phyloP scores from a whole-genome alignment of 495 filamentous ascomycete genomes.

The Aspergillus wentii region DNA sequence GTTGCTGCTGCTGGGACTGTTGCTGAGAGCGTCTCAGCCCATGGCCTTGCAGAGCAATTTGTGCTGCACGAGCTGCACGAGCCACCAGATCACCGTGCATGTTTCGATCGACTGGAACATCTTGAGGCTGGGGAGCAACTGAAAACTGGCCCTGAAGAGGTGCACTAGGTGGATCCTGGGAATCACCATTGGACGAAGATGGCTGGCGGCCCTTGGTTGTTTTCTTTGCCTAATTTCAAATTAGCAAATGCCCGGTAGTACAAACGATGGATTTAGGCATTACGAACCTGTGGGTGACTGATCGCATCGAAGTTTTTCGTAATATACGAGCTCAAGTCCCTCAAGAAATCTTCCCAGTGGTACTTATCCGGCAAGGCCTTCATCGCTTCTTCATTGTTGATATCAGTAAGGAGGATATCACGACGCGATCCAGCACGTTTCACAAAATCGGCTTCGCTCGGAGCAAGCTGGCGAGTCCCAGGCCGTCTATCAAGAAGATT shows the following conservation, averaged over 20 bases:
- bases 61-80: slow-evolving; percentile 48
- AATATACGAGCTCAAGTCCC: slow-evolving; percentile 67
- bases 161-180: slow-evolving; percentile 31
- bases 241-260: slow-evolving; percentile 13
- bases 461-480: slow-evolving; percentile 56
- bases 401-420: slow-evolving; percentile 60
- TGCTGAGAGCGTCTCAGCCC: slow-evolving; percentile 40
- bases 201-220: slow-evolving; percentile 37
- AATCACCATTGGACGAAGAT: slow-evolving; percentile 37
- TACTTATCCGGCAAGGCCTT: slow-evolving; percentile 67
- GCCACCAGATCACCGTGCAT: slow-evolving; percentile 49
- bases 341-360: slow-evolving; percentile 73
- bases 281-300: slow-evolving; percentile 46
- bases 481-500: slow-evolving; percentile 60
- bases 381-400: slow-evolving; percentile 56
- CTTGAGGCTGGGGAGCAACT: slow-evolving; percentile 33
- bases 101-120: slow-evolving; percentile 39
- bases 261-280: not conserved
- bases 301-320: slow-evolving; percentile 68
- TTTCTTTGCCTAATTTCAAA: slow-evolving; percentile 32
- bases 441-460: slow-evolving; percentile 72
- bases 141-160: slow-evolving; percentile 44
- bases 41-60: slow-evolving; percentile 50
- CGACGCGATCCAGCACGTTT: slow-evolving; percentile 57
- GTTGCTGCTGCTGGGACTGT: slow-evolving; percentile 30